Percentiles rank a stretch among this genome's conserved stretches.
Conservation (phyloP, 345 rosid species). For the Crucihimalaya himalaica region DNA sequence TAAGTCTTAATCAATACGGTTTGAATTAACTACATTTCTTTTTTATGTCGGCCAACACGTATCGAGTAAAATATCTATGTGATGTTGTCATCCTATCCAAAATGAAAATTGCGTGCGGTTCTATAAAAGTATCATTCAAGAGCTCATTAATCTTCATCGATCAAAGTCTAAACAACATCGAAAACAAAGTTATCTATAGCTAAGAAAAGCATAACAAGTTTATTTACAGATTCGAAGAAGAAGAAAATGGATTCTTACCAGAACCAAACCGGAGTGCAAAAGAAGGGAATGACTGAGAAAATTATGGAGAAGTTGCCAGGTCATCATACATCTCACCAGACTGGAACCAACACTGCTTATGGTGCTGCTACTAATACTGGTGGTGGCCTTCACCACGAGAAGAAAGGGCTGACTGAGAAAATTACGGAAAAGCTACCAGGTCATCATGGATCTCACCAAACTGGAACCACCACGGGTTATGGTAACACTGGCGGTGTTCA, state of each 20-base stretch:
- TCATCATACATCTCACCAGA: slow-evolving; percentile 40
- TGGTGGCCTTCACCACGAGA: slow-evolving; percentile 41
- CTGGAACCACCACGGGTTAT: slow-evolving; percentile 28
- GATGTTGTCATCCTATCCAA: slow-evolving; percentile 1
- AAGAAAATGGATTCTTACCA: slow-evolving; percentile 34
- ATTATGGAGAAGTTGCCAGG: slow-evolving; percentile 63
- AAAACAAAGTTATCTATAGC: not conserved
- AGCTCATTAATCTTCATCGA: not conserved
- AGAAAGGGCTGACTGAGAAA: slow-evolving; percentile 44
- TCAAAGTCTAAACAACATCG: not conserved
- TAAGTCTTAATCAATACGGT: not conserved
- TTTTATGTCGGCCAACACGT: not conserved
- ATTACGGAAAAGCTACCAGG: slow-evolving; percentile 60
- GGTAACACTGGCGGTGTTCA: slow-evolving; percentile 26
- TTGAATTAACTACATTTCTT: not conserved
- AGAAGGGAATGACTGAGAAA: slow-evolving; percentile 47
- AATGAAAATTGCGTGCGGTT: not conserved
- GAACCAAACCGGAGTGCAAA: slow-evolving; percentile 37
- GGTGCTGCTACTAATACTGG: slow-evolving; percentile 6
- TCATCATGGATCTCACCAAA: slow-evolving; percentile 40
- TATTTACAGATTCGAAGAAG: not conserved
- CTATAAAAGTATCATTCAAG: slow-evolving; percentile 12
- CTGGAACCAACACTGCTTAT: slow-evolving; percentile 28
- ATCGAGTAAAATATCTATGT: not conserved
- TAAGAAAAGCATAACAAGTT: not conserved